These are phyloP conservation scores for Fraxinus floribunda DNA, from an alignment of 305 asterid genomes.

Conservation along the genomic window DNA sequence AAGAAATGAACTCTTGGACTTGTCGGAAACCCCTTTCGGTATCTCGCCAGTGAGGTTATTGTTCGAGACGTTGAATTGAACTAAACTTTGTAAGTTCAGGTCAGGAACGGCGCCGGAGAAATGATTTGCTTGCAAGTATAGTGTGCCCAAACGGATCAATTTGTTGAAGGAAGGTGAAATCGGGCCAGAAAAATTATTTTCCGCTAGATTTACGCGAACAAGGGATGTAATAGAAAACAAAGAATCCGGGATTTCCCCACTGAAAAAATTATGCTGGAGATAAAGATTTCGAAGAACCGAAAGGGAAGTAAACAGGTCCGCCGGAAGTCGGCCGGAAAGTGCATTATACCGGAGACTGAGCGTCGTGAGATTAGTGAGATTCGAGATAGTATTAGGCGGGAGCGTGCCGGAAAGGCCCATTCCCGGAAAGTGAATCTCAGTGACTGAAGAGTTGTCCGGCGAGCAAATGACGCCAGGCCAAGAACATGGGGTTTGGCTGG, in stretches of 20 bases:
- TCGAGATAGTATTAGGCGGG: constrained; percentile 40
- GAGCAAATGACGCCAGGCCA: constrained; percentile 52
- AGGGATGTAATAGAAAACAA: constrained; percentile 36
- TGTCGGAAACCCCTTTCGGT: constrained; percentile 34
- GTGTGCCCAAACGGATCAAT: constrained; percentile 47
- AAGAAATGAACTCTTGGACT: constrained; percentile 33
- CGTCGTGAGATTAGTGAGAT: constrained; percentile 43
- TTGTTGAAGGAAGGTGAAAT: constrained; percentile 37
- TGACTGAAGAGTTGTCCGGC: constrained; percentile 38
- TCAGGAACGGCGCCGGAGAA: constrained; percentile 48
- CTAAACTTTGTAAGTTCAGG: constrained; percentile 30
- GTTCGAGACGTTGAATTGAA: constrained; percentile 48
- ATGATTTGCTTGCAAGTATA: constrained; percentile 44
- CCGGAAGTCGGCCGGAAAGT: constrained; percentile 47
- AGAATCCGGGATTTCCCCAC: constrained; percentile 41
- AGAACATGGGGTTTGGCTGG: constrained; percentile 41
- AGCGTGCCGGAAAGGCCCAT: constrained; percentile 46
- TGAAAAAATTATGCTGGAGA: constrained; percentile 46
- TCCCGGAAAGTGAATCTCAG: constrained; percentile 52
- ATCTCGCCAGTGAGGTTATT: constrained; percentile 45
- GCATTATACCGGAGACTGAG: constrained; percentile 54
- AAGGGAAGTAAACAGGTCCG: constrained; percentile 41
- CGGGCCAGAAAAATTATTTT: constrained; percentile 48
- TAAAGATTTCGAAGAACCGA: constrained; percentile 43
- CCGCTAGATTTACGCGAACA: constrained; percentile 45